Base-by-base conservation (phyloP, 345 rosid species). In the Balakata baccata region DNA sequence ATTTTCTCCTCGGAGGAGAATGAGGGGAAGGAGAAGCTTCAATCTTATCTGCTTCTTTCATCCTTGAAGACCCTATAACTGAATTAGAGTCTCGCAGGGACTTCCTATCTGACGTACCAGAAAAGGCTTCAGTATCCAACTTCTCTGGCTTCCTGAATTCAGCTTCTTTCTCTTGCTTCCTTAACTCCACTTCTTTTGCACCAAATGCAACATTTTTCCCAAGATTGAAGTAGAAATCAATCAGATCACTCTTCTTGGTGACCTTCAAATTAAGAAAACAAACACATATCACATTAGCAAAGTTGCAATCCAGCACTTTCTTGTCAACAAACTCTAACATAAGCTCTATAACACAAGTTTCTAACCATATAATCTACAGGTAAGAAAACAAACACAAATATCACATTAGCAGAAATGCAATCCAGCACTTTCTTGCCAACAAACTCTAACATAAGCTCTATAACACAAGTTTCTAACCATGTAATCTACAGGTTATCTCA, bases 121-220 rank as follows among this genome's bases (percentile, higher is more conserved):
- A 81, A 22, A 51, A 3, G 72, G 64, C 76, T 50, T 66, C 59
- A 71, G 81, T 84, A 75, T 80, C 79, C 63, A 62, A 69, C 75
- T 75, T 71, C 78, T 84, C 89, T 37, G 74, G 67, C 78, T 81
- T 85, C 71, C 75, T 81, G 2, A 14, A 47, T 64, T 89, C 92
- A 38, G 77, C 66, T 2, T 77, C 78, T 54, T 23, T 84, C 83
- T 87, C 84, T 72, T 79, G 81, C 79, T 85, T 83, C 82, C 61
- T 85, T 54, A 76, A 82, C 64, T 79, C 78, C 0, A 39, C 4
- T 34, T 82, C 89, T 29, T 82, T 73, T 20, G 87, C 90, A 72
- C 98, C 98, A 82, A 83, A 90, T 0, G 96, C 99, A 18, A 92
- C 91, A 70, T 92, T 92, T 80, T 92, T 90, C 9, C 80, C 87